Conservation (phyloP, 1,284 basidiomycete genomes). For the Malassezia japonica region DNA sequence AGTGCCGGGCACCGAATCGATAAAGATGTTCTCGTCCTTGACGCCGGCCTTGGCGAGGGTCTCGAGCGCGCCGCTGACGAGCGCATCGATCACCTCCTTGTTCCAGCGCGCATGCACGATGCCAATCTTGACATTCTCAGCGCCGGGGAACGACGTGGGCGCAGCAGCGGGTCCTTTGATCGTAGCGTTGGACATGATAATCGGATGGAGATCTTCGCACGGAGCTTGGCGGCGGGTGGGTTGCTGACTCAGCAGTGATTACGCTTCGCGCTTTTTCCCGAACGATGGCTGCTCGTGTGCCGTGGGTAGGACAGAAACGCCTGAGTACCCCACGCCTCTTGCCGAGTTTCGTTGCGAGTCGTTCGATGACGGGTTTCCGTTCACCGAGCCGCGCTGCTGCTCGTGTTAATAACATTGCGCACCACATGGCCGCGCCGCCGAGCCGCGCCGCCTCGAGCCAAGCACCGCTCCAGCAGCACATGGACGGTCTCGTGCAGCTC, state of each 20-base stretch:
- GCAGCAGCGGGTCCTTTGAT: constrained; percentile 43
- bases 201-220: too few species aligned
- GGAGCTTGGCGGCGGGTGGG: too few species aligned
- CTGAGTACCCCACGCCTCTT: too few species aligned
- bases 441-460: not conserved
- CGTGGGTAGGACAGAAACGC: not conserved
- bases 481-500: constrained; percentile 24
- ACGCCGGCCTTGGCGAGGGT: constrained; percentile 77
- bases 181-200: too few species aligned
- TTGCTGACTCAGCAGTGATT: constrained; percentile 1
- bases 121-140: constrained; percentile 37
- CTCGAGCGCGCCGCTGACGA: constrained; percentile 64
- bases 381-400: not conserved
- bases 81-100: constrained; percentile 68
- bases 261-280: not conserved
- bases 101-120: constrained; percentile 61
- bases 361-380: not conserved
- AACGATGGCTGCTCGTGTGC: not conserved
- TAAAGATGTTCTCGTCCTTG: constrained; percentile 75
- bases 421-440: not conserved
- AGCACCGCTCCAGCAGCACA: not conserved
- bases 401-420: not conserved
- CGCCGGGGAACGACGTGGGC: constrained; percentile 38
- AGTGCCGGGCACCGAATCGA: constrained; percentile 77
- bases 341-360: too few species aligned